Base-by-base conservation (phyloP, 371 early-diverging fungal genomes). In the Mortierella sp. region DNA sequence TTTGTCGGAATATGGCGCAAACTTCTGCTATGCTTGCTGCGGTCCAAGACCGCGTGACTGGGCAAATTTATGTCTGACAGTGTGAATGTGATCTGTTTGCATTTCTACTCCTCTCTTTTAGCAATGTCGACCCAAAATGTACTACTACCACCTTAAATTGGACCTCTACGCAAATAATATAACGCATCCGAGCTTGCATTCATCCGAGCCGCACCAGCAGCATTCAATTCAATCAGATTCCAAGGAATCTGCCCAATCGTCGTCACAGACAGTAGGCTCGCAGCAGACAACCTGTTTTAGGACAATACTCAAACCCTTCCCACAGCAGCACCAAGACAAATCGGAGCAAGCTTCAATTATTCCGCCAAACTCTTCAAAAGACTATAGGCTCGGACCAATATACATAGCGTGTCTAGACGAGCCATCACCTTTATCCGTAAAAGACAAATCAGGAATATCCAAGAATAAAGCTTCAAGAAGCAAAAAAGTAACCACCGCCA, bases 121-220 rank as follows among this genome's bases (percentile, higher is more conserved):
- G 60, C 72, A 17, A 79, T 74, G 75, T 47, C 58, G 61, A 66
- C 45, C 12, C 71, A 66, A 54, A 62, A 86, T 86, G 86, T 71
- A 76, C 64, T 79, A 61, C 75, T 86, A 86, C 74, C 78, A 77
- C 64, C 82, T 86, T 34, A 84, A 82, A 65, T 75, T 85, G 62
- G 75, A 83, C 31, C 64, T 86, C 13, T 85, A 79, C 63, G 60
- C 74, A 22, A 62, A 79, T 45, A 57, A 53, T 53, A 26, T 17
- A 28, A 53, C 53, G 5, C 47, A 47, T 47, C 22, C 10, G 15
- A 47, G 47, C 47, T 47, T 17, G 28, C 22, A 53, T 53, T 53
- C 53, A 26, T 53, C 53, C 6, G 9, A 60, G 28, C 12, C 5
- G 22, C 26, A 29, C 13, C 51, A 35, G 51, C 61, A 42, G 22